Evolutionary conservation across 1,139 yeast genomes (phyloP).

Genomic region (Debaryomycetaceae sp.): DNA sequence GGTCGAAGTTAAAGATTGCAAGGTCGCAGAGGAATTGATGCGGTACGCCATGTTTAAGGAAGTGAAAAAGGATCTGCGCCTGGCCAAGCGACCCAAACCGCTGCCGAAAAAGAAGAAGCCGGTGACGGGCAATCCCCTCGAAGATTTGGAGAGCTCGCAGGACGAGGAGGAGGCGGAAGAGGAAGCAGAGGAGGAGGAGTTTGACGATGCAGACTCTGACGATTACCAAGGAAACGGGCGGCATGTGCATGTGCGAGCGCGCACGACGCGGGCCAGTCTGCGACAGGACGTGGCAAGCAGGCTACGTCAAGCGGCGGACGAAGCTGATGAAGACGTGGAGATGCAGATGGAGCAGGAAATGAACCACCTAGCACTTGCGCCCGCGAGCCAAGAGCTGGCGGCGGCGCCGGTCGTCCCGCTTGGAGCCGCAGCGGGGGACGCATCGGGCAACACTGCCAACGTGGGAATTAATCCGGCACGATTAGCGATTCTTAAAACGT

Average conservation of each 20-base stretch:
- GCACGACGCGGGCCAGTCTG: slow-evolving; percentile 9
- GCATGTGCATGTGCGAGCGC: slow-evolving; percentile 10
- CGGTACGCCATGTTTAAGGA: slow-evolving; percentile 83
- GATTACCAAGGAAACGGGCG: slow-evolving; percentile 11
- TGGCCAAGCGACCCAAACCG: slow-evolving; percentile 24
- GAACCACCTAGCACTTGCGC: too few relatives aligned
- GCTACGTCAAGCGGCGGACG: background rate
- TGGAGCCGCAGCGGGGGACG: slow-evolving; percentile 6
- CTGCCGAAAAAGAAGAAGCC: slow-evolving; percentile 24
- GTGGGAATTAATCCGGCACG: slow-evolving; percentile 43
- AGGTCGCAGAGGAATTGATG: slow-evolving; percentile 75
- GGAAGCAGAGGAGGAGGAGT: slow-evolving; percentile 3
- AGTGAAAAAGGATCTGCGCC: slow-evolving; percentile 30
- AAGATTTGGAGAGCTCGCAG: slow-evolving; percentile 11
- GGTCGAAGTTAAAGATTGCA: slow-evolving; percentile 71
- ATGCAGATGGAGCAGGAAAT: too few relatives aligned
- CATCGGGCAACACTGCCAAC: too few relatives aligned
- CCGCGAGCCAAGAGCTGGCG: slow-evolving; percentile 2
- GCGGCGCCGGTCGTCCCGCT: slow-evolving; percentile 4
- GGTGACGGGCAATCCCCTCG: slow-evolving; percentile 6
- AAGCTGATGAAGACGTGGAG: background rate
- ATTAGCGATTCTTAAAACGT: slow-evolving; percentile 30
- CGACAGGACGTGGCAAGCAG: background rate
- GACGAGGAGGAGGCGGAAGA: slow-evolving; percentile 14
- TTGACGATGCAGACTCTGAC: slow-evolving; percentile 2